phyloP scores from a whole-genome alignment of 352 stramenopile species.

The Halophytophthora batemanensis region DNA sequence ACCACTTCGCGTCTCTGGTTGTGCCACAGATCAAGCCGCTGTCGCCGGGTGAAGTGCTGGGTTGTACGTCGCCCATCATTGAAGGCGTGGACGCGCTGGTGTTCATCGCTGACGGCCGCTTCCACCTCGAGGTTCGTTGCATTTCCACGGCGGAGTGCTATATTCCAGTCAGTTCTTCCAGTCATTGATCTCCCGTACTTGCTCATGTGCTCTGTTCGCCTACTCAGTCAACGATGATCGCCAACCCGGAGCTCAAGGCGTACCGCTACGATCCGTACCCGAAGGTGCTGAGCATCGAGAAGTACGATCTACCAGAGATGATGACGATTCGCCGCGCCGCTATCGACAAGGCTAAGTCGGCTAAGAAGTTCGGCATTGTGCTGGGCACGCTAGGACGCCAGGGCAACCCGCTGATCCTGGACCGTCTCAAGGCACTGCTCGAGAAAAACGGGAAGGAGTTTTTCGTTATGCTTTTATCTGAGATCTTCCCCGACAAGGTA shows the following conservation, averaged over 20 bases:
- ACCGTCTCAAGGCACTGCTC: constrained; percentile 90
- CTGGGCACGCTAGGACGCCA: constrained; percentile 98
- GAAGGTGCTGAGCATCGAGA: constrained; percentile 96
- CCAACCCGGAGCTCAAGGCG: constrained; percentile 94
- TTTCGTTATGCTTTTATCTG: constrained; percentile 96
- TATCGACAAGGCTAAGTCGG: constrained; percentile 68
- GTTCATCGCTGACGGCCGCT: constrained; percentile 98
- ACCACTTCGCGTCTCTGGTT: constrained; percentile 77
- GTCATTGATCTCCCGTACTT: not conserved
- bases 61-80: constrained; percentile 96
- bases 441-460: constrained; percentile 84
- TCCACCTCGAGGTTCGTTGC: constrained; percentile 95
- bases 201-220: not conserved
- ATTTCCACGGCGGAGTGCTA: not conserved
- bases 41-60: constrained; percentile 97
- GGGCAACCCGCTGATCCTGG: constrained; percentile 96
- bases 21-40: constrained; percentile 97
- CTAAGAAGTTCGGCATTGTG: constrained; percentile 95
- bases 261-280: constrained; percentile 99
- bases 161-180: not conserved
- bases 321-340: constrained; percentile 85
- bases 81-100: constrained; percentile 92
- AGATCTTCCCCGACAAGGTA: constrained; percentile 95
- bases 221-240: constrained; percentile 95
- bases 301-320: constrained; percentile 97